These are phyloP conservation scores for Scheffersomyces lignosus DNA, from an alignment of 805 yeast genomes.

Conservation along the genomic window DNA sequence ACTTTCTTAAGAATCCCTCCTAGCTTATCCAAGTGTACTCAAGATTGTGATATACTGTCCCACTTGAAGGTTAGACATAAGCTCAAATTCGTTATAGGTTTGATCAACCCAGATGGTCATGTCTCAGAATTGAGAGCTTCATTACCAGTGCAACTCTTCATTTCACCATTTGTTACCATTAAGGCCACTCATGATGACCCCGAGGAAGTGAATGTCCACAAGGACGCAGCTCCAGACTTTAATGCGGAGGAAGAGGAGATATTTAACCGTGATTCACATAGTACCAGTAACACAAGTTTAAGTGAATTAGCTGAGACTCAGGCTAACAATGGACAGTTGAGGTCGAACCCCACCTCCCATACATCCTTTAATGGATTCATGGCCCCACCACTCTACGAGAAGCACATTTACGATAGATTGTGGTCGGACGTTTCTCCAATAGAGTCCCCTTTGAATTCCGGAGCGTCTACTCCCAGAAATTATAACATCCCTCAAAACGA, in stretches of 20 bases:
- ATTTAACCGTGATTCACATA: constrained; percentile 22
- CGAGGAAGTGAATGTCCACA: constrained; percentile 12
- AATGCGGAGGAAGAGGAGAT: constrained; percentile 28
- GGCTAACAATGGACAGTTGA: constrained; percentile 3
- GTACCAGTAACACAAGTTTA: constrained; percentile 22
- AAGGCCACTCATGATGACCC: constrained; percentile 43
- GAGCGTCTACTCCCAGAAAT: constrained; percentile 37
- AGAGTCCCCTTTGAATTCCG: constrained; percentile 47
- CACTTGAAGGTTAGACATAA: constrained; percentile 86
- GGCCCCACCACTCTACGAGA: constrained; percentile 87
- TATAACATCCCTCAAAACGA: constrained; percentile 8
- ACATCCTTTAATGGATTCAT: constrained; percentile 43
- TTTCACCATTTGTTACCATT: constrained; percentile 79
- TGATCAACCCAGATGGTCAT: constrained; percentile 89
- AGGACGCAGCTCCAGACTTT: not conserved
- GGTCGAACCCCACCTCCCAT: constrained; percentile 28
- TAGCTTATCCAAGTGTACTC: constrained; percentile 73
- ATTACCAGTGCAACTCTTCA: constrained; percentile 73
- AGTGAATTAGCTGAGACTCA: constrained; percentile 16
- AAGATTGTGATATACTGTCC: constrained; percentile 74
- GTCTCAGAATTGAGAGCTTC: constrained; percentile 90
- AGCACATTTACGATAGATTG: constrained; percentile 76
- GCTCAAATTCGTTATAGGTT: constrained; percentile 73
- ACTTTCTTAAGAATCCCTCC: constrained; percentile 67
- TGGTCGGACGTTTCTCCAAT: constrained; percentile 65